phyloP scores from a whole-genome alignment of 495 filamentous ascomycete species.

The Aspergillus coremiiformis region DNA sequence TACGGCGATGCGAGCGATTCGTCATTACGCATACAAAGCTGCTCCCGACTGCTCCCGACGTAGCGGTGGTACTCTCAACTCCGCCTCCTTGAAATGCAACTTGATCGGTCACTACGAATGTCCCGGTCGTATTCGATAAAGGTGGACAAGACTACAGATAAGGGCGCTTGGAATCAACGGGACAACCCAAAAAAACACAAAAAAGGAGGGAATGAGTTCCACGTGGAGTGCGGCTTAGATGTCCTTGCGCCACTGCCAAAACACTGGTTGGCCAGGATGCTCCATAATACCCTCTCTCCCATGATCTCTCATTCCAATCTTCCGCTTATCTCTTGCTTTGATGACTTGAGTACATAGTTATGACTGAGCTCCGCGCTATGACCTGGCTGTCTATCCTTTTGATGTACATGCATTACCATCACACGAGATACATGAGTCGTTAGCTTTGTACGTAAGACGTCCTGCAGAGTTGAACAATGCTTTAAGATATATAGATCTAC shows the following conservation, averaged over 20 bases:
- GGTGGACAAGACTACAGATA: neutral
- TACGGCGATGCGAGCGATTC: neutral
- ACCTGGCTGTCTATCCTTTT: neutral
- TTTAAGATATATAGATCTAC: neutral
- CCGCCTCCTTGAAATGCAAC: neutral
- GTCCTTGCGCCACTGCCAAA: neutral
- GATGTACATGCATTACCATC: neutral
- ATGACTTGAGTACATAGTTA: neutral
- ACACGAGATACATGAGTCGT: neutral
- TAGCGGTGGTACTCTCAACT: neutral
- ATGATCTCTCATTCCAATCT: neutral
- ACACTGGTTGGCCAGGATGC: neutral
- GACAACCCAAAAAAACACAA: neutral
- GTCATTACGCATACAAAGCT: neutral
- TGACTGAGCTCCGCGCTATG: neutral
- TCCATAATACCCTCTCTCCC: neutral
- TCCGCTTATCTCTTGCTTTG: neutral
- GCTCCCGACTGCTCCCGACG: slow-evolving; percentile 2
- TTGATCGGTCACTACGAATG: neutral
- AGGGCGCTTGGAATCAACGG: neutral
- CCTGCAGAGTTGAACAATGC: neutral
- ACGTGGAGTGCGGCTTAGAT: neutral
- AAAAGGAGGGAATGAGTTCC: neutral
- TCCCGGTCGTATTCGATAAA: neutral
- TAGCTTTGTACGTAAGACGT: neutral